phyloP scores from a whole-genome alignment of 139 green algal genomes.

The Chlamydomonas asymmetrica region DNA sequence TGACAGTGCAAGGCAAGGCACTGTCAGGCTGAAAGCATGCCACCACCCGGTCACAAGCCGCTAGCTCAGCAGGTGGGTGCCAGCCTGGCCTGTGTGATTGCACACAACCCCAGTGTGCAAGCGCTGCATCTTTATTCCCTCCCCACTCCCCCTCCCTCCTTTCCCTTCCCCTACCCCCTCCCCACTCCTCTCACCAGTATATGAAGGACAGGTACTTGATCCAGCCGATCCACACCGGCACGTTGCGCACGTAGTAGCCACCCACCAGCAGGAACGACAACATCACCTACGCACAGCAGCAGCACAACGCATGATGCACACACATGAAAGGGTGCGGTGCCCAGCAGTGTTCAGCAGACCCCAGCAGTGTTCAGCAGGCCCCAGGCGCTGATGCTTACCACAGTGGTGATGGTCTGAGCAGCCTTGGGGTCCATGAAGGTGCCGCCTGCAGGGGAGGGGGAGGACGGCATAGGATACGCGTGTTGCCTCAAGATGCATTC shows the following conservation, averaged over 20 bases:
- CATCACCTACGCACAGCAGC: slow-evolving; percentile 38
- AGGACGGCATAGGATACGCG: no score
- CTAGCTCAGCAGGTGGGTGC: no score
- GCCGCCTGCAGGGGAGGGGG: no score
- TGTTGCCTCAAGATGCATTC: no score
- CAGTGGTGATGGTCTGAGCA: slow-evolving; percentile 61
- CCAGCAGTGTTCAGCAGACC: slow-evolving; percentile 16
- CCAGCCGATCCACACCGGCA: slow-evolving; percentile 65
- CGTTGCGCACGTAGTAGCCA: slow-evolving; percentile 51
- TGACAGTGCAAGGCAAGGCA: no score
- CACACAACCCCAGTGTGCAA: no score
- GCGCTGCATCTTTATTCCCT: not conserved
- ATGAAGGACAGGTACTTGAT: slow-evolving; percentile 65
- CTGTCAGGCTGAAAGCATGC: no score
- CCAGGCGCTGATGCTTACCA: slow-evolving; percentile 29
- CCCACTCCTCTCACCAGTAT: slow-evolving; percentile 20
- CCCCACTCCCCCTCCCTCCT: not conserved
- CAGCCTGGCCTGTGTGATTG: no score
- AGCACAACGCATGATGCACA: no score
- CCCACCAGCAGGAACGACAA: slow-evolving; percentile 56
- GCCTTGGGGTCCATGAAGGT: slow-evolving; percentile 61
- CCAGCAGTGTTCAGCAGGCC: slow-evolving; percentile 29
- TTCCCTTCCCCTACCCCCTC: not conserved
- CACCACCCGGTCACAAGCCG: no score
- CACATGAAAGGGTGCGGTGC: slow-evolving; percentile 42